Conservation (phyloP, 495 filamentous ascomycete genomes). For the Penicilliopsis zonata region DNA sequence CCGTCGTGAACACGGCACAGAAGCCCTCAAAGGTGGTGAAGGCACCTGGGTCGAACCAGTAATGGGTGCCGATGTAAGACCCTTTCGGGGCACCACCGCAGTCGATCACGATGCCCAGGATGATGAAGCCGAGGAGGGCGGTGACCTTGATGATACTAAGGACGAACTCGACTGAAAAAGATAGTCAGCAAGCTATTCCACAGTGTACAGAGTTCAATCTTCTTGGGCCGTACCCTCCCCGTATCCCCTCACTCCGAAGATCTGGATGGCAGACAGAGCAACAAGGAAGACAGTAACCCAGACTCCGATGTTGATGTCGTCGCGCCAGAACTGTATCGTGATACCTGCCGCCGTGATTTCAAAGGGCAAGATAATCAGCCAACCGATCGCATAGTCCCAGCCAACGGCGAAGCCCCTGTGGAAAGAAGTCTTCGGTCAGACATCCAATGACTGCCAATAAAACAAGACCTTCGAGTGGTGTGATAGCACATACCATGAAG, state of each 20-base stretch:
- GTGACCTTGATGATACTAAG: conserved; percentile 35
- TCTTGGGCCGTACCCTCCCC: conserved; percentile 67
- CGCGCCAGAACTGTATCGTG: conserved; percentile 63
- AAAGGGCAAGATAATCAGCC: conserved; percentile 45
- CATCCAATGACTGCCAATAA: no score
- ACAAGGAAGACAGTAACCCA: conserved; percentile 54
- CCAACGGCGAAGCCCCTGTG: conserved; percentile 36
- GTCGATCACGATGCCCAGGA: conserved; percentile 58
- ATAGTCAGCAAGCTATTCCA: conserved; percentile 20
- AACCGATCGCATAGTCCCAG: conserved; percentile 62
- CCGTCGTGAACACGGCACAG: conserved; percentile 62
- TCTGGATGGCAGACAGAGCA: conserved; percentile 23
- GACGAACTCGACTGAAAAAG: conserved; percentile 27
- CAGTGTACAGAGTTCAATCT: no score
- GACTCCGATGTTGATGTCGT: conserved; percentile 42
- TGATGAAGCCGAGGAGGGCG: conserved; percentile 58
- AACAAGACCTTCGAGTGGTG: background rate
- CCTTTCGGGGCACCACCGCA: conserved; percentile 47
- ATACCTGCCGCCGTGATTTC: conserved; percentile 71
- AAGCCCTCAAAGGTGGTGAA: conserved; percentile 62
- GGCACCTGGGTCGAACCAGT: conserved; percentile 60
- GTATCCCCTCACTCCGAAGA: conserved; percentile 54
- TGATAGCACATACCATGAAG: conserved; percentile 29
- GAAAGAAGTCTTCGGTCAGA: no score
- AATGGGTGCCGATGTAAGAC: conserved; percentile 46